These are phyloP conservation scores for Hemerocallis citrina DNA, from an alignment of 106 monocot genomes.

Conservation along the genomic window DNA sequence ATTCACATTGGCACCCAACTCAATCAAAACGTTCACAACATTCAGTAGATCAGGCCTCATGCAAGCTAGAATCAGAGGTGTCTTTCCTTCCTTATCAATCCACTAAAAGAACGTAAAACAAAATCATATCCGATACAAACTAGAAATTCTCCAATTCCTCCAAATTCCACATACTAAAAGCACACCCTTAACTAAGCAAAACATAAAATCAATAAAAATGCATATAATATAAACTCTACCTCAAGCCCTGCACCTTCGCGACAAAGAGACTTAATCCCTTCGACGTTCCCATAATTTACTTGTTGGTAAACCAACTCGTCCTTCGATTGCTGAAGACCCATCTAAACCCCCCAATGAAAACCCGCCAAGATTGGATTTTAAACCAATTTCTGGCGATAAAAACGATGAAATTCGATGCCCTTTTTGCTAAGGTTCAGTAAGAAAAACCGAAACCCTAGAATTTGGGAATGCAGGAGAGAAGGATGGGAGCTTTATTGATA, in stretches of 20 bases:
- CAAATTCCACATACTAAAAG: no score
- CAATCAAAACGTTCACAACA: constrained; percentile 57
- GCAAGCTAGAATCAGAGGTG: constrained; percentile 75
- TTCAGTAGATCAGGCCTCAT: constrained; percentile 50
- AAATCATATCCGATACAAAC: neutral
- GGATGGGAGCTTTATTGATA: no score
- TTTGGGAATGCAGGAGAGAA: neutral
- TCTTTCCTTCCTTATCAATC: constrained; percentile 87
- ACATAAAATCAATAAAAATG: neutral
- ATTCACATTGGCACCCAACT: constrained; percentile 90
- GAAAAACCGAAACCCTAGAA: neutral
- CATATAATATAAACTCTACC: no score
- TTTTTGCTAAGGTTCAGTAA: neutral
- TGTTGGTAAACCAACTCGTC: constrained; percentile 77
- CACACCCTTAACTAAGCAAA: neutral
- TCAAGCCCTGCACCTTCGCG: constrained; percentile 75
- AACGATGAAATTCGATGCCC: no score
- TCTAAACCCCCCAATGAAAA: constrained; percentile 9
- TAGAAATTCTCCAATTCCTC: neutral
- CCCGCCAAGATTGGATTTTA: neutral
- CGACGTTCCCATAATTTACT: constrained; percentile 60
- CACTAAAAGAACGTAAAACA: constrained; percentile 34
- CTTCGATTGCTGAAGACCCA: constrained; percentile 83
- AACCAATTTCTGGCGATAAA: no score
- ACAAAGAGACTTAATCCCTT: constrained; percentile 54